Evolutionary conservation across 225 moss, liverwort and hornwort species (phyloP), one percentile per base, ranked within the genome.

Genomic region (Straminergon stramineum): DNA sequence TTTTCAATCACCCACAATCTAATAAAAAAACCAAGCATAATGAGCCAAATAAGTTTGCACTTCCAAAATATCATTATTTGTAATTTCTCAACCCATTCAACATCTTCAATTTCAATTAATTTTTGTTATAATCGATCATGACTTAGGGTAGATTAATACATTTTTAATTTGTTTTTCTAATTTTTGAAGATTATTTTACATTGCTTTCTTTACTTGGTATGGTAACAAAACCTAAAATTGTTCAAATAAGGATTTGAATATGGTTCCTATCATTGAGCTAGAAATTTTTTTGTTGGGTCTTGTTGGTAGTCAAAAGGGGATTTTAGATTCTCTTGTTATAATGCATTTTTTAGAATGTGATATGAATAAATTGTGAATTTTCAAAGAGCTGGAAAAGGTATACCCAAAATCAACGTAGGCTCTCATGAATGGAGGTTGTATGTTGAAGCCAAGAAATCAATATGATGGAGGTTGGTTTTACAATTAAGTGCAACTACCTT

Each of bases 221-320:
- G 6, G 31, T 48, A 75, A 48, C 7, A 75, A 73, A 75, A 75
- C 2, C 2, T 19, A 26, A 31, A 31, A 75, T 51, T 31, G 2
- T 19, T 0, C 0, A 0, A 48, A 30, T 51, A 19, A 19, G 7
- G 1, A 31, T 48, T 75, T 51, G 31, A 75, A 0, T 31, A 19
- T 31, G 2, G 12, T 51, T 75, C 19, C 7, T 31, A 48, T 48
- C 1, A 73, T 28, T 74, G 28, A 74, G 45, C 17, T 10, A 17
- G 28, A 73, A 16, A 4, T 7, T 2, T 3, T 45, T 48, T 73
- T 18, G 3, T 48, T 48, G 48, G 7, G 4, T 18, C 31, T 75
- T 48, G 1, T 75, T 48, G 31, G 4, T 75, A 11, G 11, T 75
- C 7, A 31, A 48, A 30, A 74, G 10, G 48, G 0, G 18, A 48